phyloP scores from a whole-genome alignment of 2,329 filamentous ascomycete species.

The Neoscytalidium dimidiatum region DNA sequence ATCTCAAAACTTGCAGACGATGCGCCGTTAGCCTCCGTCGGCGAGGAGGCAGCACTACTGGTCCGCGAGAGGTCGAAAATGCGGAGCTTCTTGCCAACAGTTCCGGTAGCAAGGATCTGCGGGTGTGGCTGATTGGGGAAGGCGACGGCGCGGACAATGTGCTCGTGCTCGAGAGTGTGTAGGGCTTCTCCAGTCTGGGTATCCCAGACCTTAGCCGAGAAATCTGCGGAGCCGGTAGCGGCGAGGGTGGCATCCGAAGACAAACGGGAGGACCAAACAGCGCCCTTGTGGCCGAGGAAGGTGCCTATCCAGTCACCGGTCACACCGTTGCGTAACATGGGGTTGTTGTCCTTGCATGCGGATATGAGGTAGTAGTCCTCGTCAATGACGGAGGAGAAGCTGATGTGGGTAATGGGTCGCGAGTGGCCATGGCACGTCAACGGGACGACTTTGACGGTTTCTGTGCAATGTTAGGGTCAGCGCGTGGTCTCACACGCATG shows the following conservation, averaged over 20 bases:
- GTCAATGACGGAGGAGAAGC: conserved; percentile 81
- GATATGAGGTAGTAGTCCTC: conserved; percentile 93
- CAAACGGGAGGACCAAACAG: conserved; percentile 92
- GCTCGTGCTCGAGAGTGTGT: conserved; percentile 84
- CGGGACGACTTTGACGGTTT: conserved; percentile 69
- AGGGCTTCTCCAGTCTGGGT: conserved; percentile 90
- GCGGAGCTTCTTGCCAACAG: conserved; percentile 93
- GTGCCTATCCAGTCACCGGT: conserved; percentile 98
- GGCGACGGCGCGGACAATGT: conserved; percentile 92
- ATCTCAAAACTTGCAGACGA: conserved; percentile 78
- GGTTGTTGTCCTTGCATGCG: conserved; percentile 97
- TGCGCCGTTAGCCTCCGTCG: conserved; percentile 33
- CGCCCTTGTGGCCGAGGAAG: conserved; percentile 96
- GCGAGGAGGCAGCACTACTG: conserved; percentile 30
- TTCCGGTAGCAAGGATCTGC: conserved; percentile 85
- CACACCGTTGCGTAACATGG: conserved; percentile 94
- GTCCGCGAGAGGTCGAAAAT: conserved; percentile 82
- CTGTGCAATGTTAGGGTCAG: conserved; percentile 23
- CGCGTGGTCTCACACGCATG: not conserved
- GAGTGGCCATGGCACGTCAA: conserved; percentile 95
- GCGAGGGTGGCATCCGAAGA: conserved; percentile 86
- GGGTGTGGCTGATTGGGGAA: conserved; percentile 75
- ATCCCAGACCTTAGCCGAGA: conserved; percentile 96
- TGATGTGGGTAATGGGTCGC: conserved; percentile 85
- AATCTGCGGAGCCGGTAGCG: conserved; percentile 93